Base-by-base conservation (phyloP, 2,329 filamentous ascomycete species). In the Cercospora citrullina region DNA sequence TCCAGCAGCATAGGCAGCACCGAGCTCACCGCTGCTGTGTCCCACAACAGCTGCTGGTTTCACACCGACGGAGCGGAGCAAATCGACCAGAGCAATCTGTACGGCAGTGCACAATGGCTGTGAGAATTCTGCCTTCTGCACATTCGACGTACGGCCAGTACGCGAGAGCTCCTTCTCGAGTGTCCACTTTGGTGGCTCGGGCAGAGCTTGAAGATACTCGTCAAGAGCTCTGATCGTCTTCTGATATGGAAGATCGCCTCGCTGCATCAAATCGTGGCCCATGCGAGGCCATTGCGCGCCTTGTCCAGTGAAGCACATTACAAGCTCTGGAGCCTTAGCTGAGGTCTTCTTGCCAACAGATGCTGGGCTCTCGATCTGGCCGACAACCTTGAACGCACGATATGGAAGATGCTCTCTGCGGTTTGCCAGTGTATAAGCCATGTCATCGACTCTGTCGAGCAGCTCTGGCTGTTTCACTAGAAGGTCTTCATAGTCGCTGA, bases 21-120 rank as follows among this genome's bases (percentile, higher is more conserved):
- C 48, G 21, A 53, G 18, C 48, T 53, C 48, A 8, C 48, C 48
- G 21, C 18, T 23, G 48, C 18, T 23, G 12, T 53, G 48, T 14
- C 48, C 48, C 48, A 53, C 48, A 26, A 26, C 21, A 23, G 48
- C 48, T 53, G 21, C 48, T 26, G 48, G 48, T 2, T 26, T 14
- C 12, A 53, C 21, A 12, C 48, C 21, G 5, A 23, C 9, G 12
- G 42, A 7, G 60, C 16, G 62, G 9, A 71, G 60, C 26, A 59
- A 3, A 26, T 61, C 48, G 12, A 69, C 63, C 16, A 66, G 36
- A 12, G 69, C 69, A 18, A 68, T 42, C 36, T 71, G 69, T n/a
- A 69, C 30, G 10, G 65, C 69, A 12, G 69, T 71, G 23, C 62
- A 68, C 3, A 63, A 36, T 4, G 68, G 64, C 59, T 71, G 69